Conservation (phyloP, 495 filamentous ascomycete species). For the Niebla homalea region DNA sequence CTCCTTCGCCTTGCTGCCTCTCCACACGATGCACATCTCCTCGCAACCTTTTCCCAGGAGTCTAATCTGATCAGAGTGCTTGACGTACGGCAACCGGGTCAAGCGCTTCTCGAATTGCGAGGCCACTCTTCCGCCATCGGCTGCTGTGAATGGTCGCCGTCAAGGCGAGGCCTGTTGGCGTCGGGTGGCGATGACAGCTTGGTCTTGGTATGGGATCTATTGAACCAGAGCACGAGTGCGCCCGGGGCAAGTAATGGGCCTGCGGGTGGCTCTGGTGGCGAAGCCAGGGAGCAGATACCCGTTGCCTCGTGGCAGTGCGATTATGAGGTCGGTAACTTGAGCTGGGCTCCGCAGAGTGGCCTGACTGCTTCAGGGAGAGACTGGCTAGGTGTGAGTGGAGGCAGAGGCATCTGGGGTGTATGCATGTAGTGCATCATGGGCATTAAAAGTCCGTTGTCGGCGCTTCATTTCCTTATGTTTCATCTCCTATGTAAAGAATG, state of each 20-base stretch:
- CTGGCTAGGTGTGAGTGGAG: conserved; percentile 89
- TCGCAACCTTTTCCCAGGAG: conserved; percentile 92
- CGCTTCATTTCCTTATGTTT: too few relatives aligned
- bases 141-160: conserved; percentile 90
- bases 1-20: conserved; percentile 83
- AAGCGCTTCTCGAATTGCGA: conserved; percentile 84
- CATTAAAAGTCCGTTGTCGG: too few relatives aligned
- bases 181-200: conserved; percentile 85
- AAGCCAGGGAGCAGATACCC: conserved; percentile 50
- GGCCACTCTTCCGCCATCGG: conserved; percentile 81
- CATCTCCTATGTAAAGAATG: too few relatives aligned
- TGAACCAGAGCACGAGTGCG: conserved; percentile 43
- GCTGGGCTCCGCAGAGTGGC: conserved; percentile 76
- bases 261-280: conserved; percentile 28
- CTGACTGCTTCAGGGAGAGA: conserved; percentile 57
- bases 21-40: conserved; percentile 86
- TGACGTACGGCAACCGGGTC: conserved; percentile 91
- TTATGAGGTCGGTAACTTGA: conserved; percentile 89
- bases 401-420: conserved; percentile 83
- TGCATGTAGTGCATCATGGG: conserved; percentile 32
- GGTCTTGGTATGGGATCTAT: conserved; percentile 86
- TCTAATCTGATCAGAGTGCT: conserved; percentile 87
- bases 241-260: conserved; percentile 12
- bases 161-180: conserved; percentile 72
- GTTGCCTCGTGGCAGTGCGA: conserved; percentile 87